Conservation (phyloP, 805 yeast genomes). For the Yarrowia sp. region DNA sequence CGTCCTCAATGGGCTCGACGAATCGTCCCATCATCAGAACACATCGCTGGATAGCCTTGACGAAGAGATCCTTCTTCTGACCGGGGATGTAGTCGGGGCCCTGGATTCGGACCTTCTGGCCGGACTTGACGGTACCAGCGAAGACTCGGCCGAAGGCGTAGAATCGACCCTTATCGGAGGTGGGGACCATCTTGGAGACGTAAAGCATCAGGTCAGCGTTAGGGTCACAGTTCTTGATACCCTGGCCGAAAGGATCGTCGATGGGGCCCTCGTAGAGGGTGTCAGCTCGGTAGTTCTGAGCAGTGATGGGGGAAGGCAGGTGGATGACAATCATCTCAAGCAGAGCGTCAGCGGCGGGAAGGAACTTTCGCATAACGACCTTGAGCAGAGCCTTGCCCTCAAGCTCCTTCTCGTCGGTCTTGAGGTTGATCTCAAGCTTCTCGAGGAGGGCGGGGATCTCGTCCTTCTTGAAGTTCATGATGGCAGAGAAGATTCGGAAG, state of each 20-base stretch:
- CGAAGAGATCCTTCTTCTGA: constrained; percentile 94
- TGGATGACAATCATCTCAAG: constrained; percentile 98
- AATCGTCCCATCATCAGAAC: constrained; percentile 99
- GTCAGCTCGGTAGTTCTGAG: constrained; percentile 99
- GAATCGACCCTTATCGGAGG: constrained; percentile 99
- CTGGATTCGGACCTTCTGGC: constrained; percentile 99
- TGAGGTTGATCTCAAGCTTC: constrained; percentile 89
- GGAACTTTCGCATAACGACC: constrained; percentile 99
- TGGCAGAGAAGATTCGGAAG: constrained; percentile 93
- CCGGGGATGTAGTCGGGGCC: constrained; percentile 99
- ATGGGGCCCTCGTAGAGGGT: constrained; percentile 97
- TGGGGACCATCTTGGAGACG: constrained; percentile 99
- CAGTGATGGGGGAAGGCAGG: constrained; percentile 99
- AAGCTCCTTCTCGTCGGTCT: constrained; percentile 95
- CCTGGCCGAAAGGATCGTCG: constrained; percentile 74
- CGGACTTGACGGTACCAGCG: constrained; percentile 98
- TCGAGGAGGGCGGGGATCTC: constrained; percentile 89
- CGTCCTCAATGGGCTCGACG: constrained; percentile 97
- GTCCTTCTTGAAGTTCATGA: constrained; percentile 99
- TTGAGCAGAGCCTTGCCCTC: constrained; percentile 98
- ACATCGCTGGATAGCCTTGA: constrained; percentile 98
- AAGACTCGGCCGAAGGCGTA: constrained; percentile 99
- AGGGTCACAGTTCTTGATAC: constrained; percentile 98
- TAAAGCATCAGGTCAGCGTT: constrained; percentile 96
- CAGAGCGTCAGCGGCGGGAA: constrained; percentile 99